These are phyloP conservation scores for Lentinula lateritia DNA, from an alignment of 768 basidiomycete species.

Conservation along the genomic window DNA sequence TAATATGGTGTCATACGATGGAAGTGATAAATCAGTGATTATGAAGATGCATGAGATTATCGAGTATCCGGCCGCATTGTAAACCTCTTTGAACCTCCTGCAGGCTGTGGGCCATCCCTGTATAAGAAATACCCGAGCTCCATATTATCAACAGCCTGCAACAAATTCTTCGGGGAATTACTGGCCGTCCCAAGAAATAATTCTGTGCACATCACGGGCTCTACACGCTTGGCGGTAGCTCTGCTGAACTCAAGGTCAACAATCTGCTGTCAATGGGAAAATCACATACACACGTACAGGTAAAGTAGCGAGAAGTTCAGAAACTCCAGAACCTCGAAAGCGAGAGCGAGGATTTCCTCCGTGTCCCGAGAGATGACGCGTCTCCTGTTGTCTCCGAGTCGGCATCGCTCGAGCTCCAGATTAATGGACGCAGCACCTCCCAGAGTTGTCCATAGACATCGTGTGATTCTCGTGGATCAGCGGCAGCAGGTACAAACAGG, in stretches of 20 bases:
- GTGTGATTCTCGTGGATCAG: constrained; percentile 2
- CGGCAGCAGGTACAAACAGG: constrained; percentile 4
- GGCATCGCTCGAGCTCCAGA: not conserved
- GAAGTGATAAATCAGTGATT: not conserved
- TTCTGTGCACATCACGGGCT: no score
- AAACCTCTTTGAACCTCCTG: no score
- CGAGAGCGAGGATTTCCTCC: not conserved
- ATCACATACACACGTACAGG: no score
- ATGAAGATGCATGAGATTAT: not conserved
- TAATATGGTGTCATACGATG: not conserved
- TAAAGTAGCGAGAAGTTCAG: not conserved
- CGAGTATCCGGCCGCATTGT: not conserved
- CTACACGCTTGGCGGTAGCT: no score
- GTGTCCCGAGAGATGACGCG: not conserved
- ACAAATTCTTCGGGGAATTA: no score
- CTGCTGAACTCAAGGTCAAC: not conserved
- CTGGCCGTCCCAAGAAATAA: no score
- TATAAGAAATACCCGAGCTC: no score
- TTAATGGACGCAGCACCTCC: constrained; percentile 1
- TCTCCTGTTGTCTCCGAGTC: not conserved
- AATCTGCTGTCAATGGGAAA: not conserved
- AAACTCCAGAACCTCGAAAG: not conserved
- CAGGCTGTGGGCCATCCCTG: no score
- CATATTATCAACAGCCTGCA: no score
- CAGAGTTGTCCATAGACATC: constrained; percentile 6